A percentile compares a stretch with the other conserved stretches of the same genome.
Evolutionary conservation across 306 rosid genomes (phyloP).

Genomic region (Crotalaria pallida): DNA sequence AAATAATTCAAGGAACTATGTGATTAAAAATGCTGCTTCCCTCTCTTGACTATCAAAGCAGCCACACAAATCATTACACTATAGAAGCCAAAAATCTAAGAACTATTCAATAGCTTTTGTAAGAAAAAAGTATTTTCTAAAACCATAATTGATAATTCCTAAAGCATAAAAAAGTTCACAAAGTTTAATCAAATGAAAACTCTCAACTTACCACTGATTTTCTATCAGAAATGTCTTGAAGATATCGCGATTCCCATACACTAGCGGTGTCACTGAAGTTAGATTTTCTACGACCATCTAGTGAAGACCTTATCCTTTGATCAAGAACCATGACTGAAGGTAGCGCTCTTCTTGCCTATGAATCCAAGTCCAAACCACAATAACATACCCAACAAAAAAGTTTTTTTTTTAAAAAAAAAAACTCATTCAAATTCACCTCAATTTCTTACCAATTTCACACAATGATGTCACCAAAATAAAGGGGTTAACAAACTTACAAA

Average conservation of each 20-base stretch:
- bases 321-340: conserved; percentile 83
- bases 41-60: conserved; percentile 55
- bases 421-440: background rate
- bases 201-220: conserved; percentile 61
- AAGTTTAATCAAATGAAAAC: background rate
- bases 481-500: background rate
- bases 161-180: conserved; percentile 12
- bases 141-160: background rate
- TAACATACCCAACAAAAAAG: background rate
- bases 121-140: conserved; percentile 12
- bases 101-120: conserved; percentile 5
- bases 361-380: background rate
- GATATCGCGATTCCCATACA: conserved; percentile 61
- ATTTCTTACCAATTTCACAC: background rate
- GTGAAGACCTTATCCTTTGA: conserved; percentile 67
- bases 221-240: conserved; percentile 76
- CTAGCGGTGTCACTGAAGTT: conserved; percentile 72
- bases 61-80: background rate
- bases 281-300: conserved; percentile 80
- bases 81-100: background rate
- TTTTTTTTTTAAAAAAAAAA: too few species aligned
- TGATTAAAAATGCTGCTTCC: conserved; percentile 78
- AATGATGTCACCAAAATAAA: background rate
- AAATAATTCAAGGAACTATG: too few species aligned
- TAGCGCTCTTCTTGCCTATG: conserved; percentile 92